Evolutionary conservation across 306 rosid genomes (phyloP), one percentile per base, ranked within the genome.

Genomic region (barrel medic (Medicago truncatula)): DNA sequence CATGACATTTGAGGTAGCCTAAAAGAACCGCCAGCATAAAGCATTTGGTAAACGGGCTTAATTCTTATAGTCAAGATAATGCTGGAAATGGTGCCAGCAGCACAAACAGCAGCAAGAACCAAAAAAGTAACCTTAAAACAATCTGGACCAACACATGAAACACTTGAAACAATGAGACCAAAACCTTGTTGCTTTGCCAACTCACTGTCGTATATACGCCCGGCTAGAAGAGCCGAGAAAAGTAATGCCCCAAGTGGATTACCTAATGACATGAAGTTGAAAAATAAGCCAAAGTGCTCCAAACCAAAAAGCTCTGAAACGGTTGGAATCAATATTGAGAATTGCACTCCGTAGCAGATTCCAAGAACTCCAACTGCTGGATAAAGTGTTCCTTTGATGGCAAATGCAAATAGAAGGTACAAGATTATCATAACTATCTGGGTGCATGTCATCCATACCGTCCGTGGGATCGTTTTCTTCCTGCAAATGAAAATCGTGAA

Each of bases 301-400:
- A 92, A 60, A 6, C 97, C 97, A 59, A 92, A 92, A 56, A 92
- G 89, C 80, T 92, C 97, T 2, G 97, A 92, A 65, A 92, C 97
- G 2, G 97, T 90, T 6, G 97, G 96, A 73, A 92, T 83, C 96
- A 92, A 82, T 62, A 85, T 53, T 0, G 97, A 88, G 21, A 92
- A 79, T 72, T 92, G 97, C 15, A 82, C 88, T 20, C 97, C 97
- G 4, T 82, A 92, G 92, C 97, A 90, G 83, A 83, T 76, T 9
- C 97, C 97, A 14, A 92, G 90, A 23, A 88, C 44, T 47, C 88
- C 92, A 52, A 85, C 83, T 43, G 96, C 89, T 2, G 87, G 86
- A 63, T 81, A 87, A 39, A 92, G 89, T 16, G 93, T 85, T 56
- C 92, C 93, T 3, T 72, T 78, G 53, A 88, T 74, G 1, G 89